Base-by-base conservation (phyloP, 352 stramenopile species). In the Thalassiosira livingstoniorum region DNA sequence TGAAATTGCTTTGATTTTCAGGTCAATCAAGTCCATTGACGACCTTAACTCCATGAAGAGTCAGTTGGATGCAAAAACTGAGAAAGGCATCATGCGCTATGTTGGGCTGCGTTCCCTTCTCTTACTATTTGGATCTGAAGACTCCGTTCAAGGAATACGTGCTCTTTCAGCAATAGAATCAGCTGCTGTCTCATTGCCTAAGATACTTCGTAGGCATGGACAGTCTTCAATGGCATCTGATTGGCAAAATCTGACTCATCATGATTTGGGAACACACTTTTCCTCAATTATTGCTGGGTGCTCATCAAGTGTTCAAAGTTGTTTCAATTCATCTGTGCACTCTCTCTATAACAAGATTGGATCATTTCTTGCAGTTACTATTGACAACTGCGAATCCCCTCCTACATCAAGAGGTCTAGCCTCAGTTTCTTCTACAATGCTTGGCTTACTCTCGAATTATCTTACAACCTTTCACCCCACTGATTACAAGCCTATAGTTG, bases 1-100 rank as follows among this genome's bases (percentile, higher is more conserved):
- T 80, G 84, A 90, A 70, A 74, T 88, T 55, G 25, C 60, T 21
- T 39, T 75, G 31, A 82, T 90, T 68, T 86, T 86, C 72, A 83
- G 76, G 45, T 79, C 66, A 25, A 86, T 87, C 47, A 75, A 80
- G 34, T 75, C 80, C 58, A 25, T 75, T 69, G 37, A 82, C 35
- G 73, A 86, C 66, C 66, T 90, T 34, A 18, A 65, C 18, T 73
- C 75, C 34, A 61, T 90, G 3, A 80, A 83, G 62, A 62, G 60
- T 32, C 42, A 78, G 25, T 61, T 87, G 70, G 32, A 76, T 64
- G 29, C 69, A 21, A 68, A 35, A 43, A 90, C 75, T 73, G 68
- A 90, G 58, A 83, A 85, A 68, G 75, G 61, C 37, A 86, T 87
- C 29, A 82, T 87, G 71, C 71, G 68, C 29, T 87, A 75, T 57